Evolutionary conservation across 139 green algal species (phyloP), one percentile per base, ranked within the genome.

Genomic region (Parachlorella kessleri): DNA sequence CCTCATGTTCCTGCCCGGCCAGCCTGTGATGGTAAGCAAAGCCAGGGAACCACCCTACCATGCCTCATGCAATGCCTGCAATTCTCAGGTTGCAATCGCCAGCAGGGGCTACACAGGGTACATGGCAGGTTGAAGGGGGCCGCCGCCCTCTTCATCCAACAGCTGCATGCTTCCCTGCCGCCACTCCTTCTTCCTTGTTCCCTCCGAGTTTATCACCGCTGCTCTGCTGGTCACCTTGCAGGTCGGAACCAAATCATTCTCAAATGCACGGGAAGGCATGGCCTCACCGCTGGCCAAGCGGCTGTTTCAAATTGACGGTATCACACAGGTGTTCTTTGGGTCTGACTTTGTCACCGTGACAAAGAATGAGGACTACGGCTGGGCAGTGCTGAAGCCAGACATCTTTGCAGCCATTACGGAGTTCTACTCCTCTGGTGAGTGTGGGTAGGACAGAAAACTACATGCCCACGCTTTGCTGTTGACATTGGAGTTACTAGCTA

Each of bases 281-380:
- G 77, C 75, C 1, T 98, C 94, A 0, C 95, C 97, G 0, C 88
- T 99, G 35, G 97, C 97, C 7, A 95, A 94, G 69, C 84, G 85
- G 33, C 88, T 98, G 4, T 98, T 98, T 67, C 72, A 82, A 18
- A 89, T 98, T 9, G 95, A 98, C 72, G 94, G 95, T 28, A 90
- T 98, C 0, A 87, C 83, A 3, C 48, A 81, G 23, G 72, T 84
- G 14, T 99, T 99, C 67, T 98, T 98, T 42, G 97, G 97, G 6
- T 90, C 90, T 21, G 95, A 99, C 82, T 99, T 99, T 82, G 88
- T 99, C 32, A 99, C 97, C 0, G 90, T 99, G 24, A 98, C 97
- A 23, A 99, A 99, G 79, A 87, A 4, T 35, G 94, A 96, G 26
- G 88, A 90, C 54, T 81, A 80, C 36, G 80, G 77, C 2, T 98